These are phyloP conservation scores for Bidens hawaiensis DNA, from an alignment of 140 eudicot genomes.

Conservation along the genomic window DNA sequence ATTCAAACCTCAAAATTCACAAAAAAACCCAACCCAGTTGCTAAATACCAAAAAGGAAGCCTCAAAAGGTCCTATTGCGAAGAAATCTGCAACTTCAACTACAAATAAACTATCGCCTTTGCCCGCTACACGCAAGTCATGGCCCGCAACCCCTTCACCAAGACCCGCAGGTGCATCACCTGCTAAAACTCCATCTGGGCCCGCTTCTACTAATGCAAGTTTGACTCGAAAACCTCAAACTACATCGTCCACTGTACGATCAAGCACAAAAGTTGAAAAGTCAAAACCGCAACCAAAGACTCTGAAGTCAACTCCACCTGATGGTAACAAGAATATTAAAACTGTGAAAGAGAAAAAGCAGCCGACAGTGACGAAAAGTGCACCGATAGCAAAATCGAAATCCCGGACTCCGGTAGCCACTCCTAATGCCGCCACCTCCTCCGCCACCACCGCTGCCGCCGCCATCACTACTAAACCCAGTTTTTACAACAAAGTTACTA, in stretches of 20 bases:
- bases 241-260: slow-evolving; percentile 40
- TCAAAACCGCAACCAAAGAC: slow-evolving; percentile 37
- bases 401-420: slow-evolving; percentile 27
- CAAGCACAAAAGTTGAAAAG: slow-evolving; percentile 63
- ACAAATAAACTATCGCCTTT: slow-evolving; percentile 49
- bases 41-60: slow-evolving; percentile 40
- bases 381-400: slow-evolving; percentile 44
- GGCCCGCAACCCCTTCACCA: slow-evolving; percentile 81
- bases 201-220: slow-evolving; percentile 33
- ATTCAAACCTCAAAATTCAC: slow-evolving; percentile 48
- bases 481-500: slow-evolving; percentile 70
- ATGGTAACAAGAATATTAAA: slow-evolving; percentile 43
- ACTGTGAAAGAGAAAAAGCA: slow-evolving; percentile 45
- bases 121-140: slow-evolving; percentile 84
- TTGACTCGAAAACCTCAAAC: slow-evolving; percentile 61
- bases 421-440: slow-evolving; percentile 21
- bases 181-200: slow-evolving; percentile 44
- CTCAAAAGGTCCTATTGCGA: slow-evolving; percentile 47
- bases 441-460: slow-evolving; percentile 5
- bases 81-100: slow-evolving; percentile 48
- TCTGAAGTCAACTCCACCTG: slow-evolving; percentile 42
- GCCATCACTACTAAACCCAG: slow-evolving; percentile 54
- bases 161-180: slow-evolving; percentile 54
- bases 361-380: slow-evolving; percentile 37
- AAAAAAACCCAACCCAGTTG: slow-evolving; percentile 33